A percentile compares a stretch with the other conserved stretches of the same genome.
These are phyloP conservation scores for Colletotrichum sansevieriae DNA, from an alignment of 2,329 filamentous ascomycete genomes.

Conservation along the genomic window DNA sequence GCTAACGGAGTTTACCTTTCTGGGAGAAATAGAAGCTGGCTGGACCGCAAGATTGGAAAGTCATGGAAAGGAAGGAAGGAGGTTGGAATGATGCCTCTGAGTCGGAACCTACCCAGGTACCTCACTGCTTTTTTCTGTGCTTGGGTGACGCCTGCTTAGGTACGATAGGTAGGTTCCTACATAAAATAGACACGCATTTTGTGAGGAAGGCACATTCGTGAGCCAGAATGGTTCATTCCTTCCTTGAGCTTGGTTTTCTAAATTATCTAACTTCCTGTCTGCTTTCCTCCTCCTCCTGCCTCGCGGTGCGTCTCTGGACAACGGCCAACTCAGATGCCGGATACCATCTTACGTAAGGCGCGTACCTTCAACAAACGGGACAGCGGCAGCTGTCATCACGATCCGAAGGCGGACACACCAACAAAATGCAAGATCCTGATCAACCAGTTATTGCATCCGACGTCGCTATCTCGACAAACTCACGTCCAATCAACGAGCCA, in stretches of 20 bases:
- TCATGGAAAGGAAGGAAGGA: neutral
- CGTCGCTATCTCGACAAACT: constrained; percentile 14
- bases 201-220: too few species aligned
- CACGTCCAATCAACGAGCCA: constrained; percentile 13
- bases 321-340: too few species aligned
- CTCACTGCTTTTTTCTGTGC: too few species aligned
- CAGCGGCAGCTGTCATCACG: constrained; percentile 10
- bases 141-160: too few species aligned
- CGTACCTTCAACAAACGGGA: neutral
- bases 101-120: neutral
- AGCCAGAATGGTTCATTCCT: constrained; percentile 4
- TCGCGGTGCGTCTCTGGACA: too few species aligned
- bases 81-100: constrained; percentile 4
- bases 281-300: neutral
- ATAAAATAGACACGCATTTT: too few species aligned
- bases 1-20: neutral
- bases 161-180: too few species aligned
- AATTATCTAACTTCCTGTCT: neutral
- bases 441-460: constrained; percentile 2
- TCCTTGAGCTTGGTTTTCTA: neutral
- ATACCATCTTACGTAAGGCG: constrained; percentile 17
- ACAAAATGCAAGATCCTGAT: constrained; percentile 23
- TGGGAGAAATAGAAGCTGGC: neutral
- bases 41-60: constrained; percentile 6
- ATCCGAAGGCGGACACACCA: constrained; percentile 5